Evolutionary conservation across 2,329 filamentous ascomycete species (phyloP), one percentile per base, ranked within the genome.

Genomic region (Diaporthe citrichinensis): DNA sequence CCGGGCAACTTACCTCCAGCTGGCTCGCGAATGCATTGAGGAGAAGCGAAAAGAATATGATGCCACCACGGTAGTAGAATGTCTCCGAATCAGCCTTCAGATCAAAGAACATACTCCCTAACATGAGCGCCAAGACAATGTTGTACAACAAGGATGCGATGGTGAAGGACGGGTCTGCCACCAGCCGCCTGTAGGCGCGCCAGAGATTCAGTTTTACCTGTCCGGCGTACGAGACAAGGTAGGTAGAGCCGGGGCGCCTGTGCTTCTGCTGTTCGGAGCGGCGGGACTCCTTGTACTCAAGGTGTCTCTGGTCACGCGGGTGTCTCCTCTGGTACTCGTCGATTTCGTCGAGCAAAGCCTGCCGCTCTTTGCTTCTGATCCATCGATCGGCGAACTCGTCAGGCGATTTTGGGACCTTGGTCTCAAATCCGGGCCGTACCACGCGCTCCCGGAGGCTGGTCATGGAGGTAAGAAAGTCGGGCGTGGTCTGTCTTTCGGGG

Each of bases 321-420:
- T 51, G 68, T n/a, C 59, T 53, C 12, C 25, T 7, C 36, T 72
- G 49, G 12, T 69, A 53, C 36, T 44, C 36, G 0, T 62, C 39
- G 15, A 62, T 62, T 12, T 62, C 36, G 20, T 62, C n/a, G 36
- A 62, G 59, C 17, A 62, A 15, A 1, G 59, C 59, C 20, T 25
- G 59, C 39, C 59, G 59, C 59, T 62, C 59, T 12, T 44, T 44
- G 14, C 59, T 44, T 28, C 15, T 41, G 14, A 41, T 44, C 58
- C 39, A 44, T 23, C n/a, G 59, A 17, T 62, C 39, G 39, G 59
- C 59, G 39, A 65, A 65, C 59, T 65, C 59, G 15, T 65, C 59
- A 17, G 59, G 36, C 5, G 59, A 44, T 3, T 31, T 36, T 2
- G 59, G 59, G 15, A 44, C 39, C 8, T 44, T 41, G 15, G 39